phyloP scores from a whole-genome alignment of 2,329 filamentous ascomycete genomes.

The Trichoderma gracile region DNA sequence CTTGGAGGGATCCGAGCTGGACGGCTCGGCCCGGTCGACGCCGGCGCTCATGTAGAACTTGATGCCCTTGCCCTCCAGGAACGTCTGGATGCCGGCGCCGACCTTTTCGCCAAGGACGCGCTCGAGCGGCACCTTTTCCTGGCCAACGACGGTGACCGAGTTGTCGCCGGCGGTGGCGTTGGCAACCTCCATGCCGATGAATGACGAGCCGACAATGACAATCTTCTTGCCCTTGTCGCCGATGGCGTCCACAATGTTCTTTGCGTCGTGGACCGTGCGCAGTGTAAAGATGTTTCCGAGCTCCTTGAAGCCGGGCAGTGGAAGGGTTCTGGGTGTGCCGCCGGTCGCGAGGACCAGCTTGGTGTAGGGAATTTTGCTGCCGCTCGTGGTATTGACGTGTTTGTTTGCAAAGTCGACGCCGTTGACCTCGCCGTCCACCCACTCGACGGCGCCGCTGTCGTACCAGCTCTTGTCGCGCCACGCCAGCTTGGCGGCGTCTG shows the following conservation, averaged over 20 bases:
- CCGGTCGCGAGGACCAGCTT: constrained; percentile 92
- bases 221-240: constrained; percentile 87
- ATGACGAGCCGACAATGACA: constrained; percentile 87
- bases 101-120: constrained; percentile 81
- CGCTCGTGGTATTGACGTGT: constrained; percentile 71
- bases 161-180: constrained; percentile 80
- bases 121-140: constrained; percentile 83
- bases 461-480: constrained; percentile 79
- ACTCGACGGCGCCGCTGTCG: constrained; percentile 58
- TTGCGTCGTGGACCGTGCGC: constrained; percentile 72
- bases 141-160: constrained; percentile 81
- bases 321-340: constrained; percentile 72
- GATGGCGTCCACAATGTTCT: constrained; percentile 76
- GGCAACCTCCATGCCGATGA: constrained; percentile 98
- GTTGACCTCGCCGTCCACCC: constrained; percentile 65
- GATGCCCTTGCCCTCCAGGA: constrained; percentile 81
- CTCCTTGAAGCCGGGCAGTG: constrained; percentile 81
- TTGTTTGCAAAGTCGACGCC: constrained; percentile 74
- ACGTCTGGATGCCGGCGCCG: constrained; percentile 75
- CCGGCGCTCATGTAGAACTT: constrained; percentile 81
- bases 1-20: constrained; percentile 63
- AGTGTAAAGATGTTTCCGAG: constrained; percentile 86
- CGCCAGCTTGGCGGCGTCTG: constrained; percentile 75
- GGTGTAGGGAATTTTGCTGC: constrained; percentile 71
- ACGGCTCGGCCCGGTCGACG: constrained; percentile 81